Evolutionary conservation across 805 yeast genomes (phyloP).

Genomic region (Torulaspora gathmanii): DNA sequence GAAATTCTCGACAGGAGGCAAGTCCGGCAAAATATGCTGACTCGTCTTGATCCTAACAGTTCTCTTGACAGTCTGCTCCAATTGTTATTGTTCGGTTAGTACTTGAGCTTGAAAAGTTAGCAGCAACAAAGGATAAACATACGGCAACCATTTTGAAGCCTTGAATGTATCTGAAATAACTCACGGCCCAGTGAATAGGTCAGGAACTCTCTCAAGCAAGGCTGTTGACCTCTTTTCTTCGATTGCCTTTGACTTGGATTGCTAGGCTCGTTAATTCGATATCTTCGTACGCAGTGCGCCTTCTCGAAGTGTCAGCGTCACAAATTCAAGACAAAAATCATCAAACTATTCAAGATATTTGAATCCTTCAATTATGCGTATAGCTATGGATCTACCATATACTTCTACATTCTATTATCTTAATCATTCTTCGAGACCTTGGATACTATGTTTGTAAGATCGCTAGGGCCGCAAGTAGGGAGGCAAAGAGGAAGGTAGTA

Average conservation of each 20-base stretch:
- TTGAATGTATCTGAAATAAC: neutral
- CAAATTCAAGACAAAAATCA: neutral
- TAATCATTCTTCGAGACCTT: neutral
- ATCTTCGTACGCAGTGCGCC: neutral
- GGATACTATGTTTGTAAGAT: constrained; percentile 12
- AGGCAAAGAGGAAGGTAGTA: constrained; percentile 17
- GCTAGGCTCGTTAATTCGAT: neutral
- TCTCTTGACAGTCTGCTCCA: constrained; percentile 56
- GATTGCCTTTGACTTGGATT: neutral
- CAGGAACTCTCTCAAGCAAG: too few relatives aligned
- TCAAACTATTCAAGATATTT: neutral
- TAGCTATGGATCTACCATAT: neutral
- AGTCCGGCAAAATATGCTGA: constrained; percentile 75
- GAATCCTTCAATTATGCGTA: neutral
- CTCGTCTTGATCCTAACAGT: constrained; percentile 82
- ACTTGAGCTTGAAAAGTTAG: neutral
- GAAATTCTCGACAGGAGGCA: constrained; percentile 81
- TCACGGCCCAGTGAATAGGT: neutral
- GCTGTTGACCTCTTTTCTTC: too few relatives aligned
- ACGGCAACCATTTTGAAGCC: constrained; percentile 23
- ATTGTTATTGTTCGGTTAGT: constrained; percentile 8
- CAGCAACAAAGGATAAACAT: constrained; percentile 11
- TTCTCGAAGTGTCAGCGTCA: constrained; percentile 3
- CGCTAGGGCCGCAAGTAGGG: constrained; percentile 14
- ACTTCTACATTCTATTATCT: neutral